Conservation (phyloP, 306 rosid genomes). For the Acacia acuminata region DNA sequence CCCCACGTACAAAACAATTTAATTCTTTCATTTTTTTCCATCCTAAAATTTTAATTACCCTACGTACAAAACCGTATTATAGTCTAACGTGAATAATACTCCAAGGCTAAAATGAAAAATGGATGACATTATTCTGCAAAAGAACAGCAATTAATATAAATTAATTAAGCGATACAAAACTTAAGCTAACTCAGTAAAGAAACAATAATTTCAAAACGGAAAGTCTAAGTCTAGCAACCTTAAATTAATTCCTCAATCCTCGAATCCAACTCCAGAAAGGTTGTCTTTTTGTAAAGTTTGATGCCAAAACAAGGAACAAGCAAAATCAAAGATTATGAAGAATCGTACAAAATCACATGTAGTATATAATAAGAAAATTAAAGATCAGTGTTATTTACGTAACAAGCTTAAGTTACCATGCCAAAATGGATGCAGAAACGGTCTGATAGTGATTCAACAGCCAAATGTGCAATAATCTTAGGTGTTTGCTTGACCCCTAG, state of each 20-base stretch:
- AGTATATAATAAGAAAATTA: neutral
- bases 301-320: conserved; percentile 12
- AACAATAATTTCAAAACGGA: conserved; percentile 22
- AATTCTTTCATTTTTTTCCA: no score
- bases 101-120: no score
- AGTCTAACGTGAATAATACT: no score
- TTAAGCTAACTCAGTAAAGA: conserved; percentile 6
- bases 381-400: neutral
- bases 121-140: no score
- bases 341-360: neutral
- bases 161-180: neutral
- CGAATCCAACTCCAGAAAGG: neutral
- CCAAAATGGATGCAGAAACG: conserved; percentile 83
- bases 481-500: no score
- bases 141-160: no score
- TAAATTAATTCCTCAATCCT: neutral
- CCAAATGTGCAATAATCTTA: no score
- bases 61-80: no score
- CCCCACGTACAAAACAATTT: no score
- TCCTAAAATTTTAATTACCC: no score
- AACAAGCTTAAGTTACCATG: conserved; percentile 45
- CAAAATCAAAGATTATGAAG: no score
- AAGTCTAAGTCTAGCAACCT: conserved; percentile 7
- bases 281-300: neutral
- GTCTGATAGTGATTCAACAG: conserved; percentile 79